Percentiles rank a stretch among this genome's conserved stretches.
phyloP scores from a whole-genome alignment of 257 asterid genomes.

The Linderniella brevidens region DNA sequence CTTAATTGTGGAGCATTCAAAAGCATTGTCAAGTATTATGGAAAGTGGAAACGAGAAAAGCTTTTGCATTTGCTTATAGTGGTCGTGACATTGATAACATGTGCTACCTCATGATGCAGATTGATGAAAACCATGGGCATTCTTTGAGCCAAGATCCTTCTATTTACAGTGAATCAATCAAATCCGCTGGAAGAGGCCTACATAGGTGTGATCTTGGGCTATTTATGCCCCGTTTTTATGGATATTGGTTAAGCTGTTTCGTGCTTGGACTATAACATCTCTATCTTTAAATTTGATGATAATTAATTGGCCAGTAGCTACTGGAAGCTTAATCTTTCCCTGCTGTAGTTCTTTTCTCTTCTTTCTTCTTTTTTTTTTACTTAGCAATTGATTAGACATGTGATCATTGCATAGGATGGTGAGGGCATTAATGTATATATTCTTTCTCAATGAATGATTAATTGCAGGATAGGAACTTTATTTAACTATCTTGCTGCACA shows the following conservation, averaged over 20 bases:
- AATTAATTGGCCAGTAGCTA: neutral
- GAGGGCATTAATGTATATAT: slow-evolving; percentile 4
- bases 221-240: slow-evolving; percentile 10
- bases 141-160: slow-evolving; percentile 38
- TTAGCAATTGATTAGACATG: neutral
- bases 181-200: slow-evolving; percentile 53
- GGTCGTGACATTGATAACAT: slow-evolving; percentile 3
- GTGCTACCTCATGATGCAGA: slow-evolving; percentile 28
- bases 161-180: slow-evolving; percentile 30
- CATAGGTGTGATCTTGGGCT: slow-evolving; percentile 44
- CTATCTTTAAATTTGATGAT: too few relatives aligned
- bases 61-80: too few relatives aligned
- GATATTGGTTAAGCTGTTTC: neutral
- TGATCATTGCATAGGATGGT: slow-evolving; percentile 1
- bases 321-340: slow-evolving; percentile 7
- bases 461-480: slow-evolving; percentile 65
- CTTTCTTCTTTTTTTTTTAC: slow-evolving; percentile 6
- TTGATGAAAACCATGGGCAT: slow-evolving; percentile 36
- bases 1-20: slow-evolving; percentile 1
- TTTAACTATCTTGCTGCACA: slow-evolving; percentile 40
- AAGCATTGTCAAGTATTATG: too few relatives aligned
- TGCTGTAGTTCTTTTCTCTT: slow-evolving; percentile 6
- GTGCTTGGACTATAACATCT: too few relatives aligned
- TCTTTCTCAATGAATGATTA: slow-evolving; percentile 11
- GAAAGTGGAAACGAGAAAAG: too few relatives aligned